Evolutionary conservation across 768 basidiomycete genomes (phyloP).

Genomic region (Pulveroboletus sp.): DNA sequence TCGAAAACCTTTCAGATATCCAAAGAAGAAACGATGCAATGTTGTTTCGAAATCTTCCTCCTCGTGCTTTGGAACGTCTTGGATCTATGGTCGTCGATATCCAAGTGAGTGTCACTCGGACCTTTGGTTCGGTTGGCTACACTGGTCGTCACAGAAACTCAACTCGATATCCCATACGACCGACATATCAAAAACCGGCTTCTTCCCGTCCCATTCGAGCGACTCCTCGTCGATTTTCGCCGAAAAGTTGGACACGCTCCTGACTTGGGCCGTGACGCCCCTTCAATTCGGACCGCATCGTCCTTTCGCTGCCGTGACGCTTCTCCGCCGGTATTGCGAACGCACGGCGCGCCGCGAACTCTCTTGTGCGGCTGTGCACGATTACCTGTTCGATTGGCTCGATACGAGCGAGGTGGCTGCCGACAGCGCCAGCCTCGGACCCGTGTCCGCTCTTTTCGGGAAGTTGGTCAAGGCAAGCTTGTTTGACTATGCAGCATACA

Average conservation of each 20-base stretch:
- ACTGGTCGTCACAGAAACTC: conserved; percentile 47
- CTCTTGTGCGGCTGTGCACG: conserved; percentile 62
- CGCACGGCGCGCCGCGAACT: conserved; percentile 61
- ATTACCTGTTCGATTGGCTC: conserved; percentile 78
- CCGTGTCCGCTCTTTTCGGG: conserved; percentile 66
- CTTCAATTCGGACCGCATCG: conserved; percentile 82
- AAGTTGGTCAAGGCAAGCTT: conserved; percentile 65
- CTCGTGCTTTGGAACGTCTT: conserved; percentile 54
- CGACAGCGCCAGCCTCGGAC: conserved; percentile 49
- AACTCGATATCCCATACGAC: conserved; percentile 72
- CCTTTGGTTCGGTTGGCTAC: not conserved
- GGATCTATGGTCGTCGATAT: conserved; percentile 59
- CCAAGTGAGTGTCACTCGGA: conserved; percentile 28
- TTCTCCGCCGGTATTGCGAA: conserved; percentile 61
- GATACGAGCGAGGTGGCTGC: conserved; percentile 61
- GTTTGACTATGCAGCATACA: conserved; percentile 71
- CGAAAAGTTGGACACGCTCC: conserved; percentile 68
- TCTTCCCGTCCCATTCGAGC: conserved; percentile 47
- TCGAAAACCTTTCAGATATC: conserved; percentile 64
- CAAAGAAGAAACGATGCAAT: conserved; percentile 77
- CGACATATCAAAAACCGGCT: conserved; percentile 52
- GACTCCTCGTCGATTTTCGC: conserved; percentile 43
- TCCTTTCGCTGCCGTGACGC: conserved; percentile 67
- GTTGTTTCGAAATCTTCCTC: conserved; percentile 64
- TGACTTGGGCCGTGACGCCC: conserved; percentile 79